Evolutionary conservation across 2,329 filamentous ascomycete genomes (phyloP).

Genomic region (Arthrobotrys musiformis): DNA sequence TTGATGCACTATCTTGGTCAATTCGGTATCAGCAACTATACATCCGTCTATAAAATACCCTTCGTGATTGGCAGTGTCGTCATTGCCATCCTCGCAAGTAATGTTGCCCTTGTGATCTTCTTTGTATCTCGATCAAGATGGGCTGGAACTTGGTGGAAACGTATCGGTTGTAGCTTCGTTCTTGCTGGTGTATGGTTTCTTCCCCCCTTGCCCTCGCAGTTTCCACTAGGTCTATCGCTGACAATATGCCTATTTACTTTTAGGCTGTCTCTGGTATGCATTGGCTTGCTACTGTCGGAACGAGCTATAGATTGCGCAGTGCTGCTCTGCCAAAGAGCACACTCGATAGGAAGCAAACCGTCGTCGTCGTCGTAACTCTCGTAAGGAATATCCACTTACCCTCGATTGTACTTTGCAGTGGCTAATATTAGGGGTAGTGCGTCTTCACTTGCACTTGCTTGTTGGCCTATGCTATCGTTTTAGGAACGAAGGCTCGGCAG

Average conservation of each 20-base stretch:
- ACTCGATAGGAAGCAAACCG: constrained; percentile 72
- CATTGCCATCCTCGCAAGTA: constrained; percentile 78
- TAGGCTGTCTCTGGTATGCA: constrained; percentile 82
- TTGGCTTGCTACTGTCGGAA: constrained; percentile 80
- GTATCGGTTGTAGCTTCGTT: constrained; percentile 73
- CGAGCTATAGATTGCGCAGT: constrained; percentile 71
- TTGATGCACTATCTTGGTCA: constrained; percentile 89
- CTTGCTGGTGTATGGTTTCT: constrained; percentile 69
- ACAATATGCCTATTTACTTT: not conserved
- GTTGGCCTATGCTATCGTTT: constrained; percentile 67
- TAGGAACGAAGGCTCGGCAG: constrained; percentile 63
- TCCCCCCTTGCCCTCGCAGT: too few species aligned
- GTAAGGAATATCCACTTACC: constrained; percentile 65
- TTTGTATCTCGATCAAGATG: constrained; percentile 80
- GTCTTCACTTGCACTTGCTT: constrained; percentile 72
- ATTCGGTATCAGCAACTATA: constrained; percentile 81
- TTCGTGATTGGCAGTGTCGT: constrained; percentile 75
- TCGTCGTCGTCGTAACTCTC: constrained; percentile 78
- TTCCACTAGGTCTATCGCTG: not conserved
- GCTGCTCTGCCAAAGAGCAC: constrained; percentile 64
- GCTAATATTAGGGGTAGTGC: constrained; percentile 65
- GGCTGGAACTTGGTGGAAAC: constrained; percentile 82
- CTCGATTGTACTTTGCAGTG: not conserved
- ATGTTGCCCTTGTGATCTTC: constrained; percentile 77
- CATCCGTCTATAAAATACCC: constrained; percentile 70